These are phyloP conservation scores for Phytopythium vexans DNA, from an alignment of 352 stramenopile genomes.

Conservation along the genomic window DNA sequence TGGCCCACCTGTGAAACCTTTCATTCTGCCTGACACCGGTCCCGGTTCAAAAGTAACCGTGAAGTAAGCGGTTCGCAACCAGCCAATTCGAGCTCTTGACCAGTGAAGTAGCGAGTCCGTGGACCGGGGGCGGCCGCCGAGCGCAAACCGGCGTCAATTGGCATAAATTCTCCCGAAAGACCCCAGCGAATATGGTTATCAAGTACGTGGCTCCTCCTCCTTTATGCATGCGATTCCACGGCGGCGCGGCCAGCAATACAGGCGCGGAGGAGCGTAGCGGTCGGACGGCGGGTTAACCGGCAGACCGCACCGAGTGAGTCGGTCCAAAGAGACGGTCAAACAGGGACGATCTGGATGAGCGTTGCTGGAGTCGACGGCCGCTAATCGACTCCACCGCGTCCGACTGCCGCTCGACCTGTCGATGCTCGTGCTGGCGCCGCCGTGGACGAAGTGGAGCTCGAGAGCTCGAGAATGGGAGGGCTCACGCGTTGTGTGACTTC, in stretches of 20 bases:
- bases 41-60: slow-evolving; percentile 4
- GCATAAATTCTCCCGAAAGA: slow-evolving; percentile 89
- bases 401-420: not conserved
- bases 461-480: not conserved
- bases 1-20: not conserved
- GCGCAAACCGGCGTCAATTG: slow-evolving; percentile 53
- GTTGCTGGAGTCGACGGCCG: no score
- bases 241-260: not conserved
- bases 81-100: slow-evolving; percentile 59
- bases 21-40: slow-evolving; percentile 1
- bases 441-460: not conserved
- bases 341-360: no score
- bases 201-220: slow-evolving; percentile 63
- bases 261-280: no score
- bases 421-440: not conserved
- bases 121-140: slow-evolving; percentile 9
- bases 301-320: no score
- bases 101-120: slow-evolving; percentile 46
- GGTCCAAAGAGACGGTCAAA: no score
- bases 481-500: not conserved
- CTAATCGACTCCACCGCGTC: no score
- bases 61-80: slow-evolving; percentile 68
- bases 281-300: no score
- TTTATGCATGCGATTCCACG: not conserved
- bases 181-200: slow-evolving; percentile 89